A percentile compares a stretch with the other conserved stretches of the same genome.
phyloP scores from a whole-genome alignment of 1,284 basidiomycete genomes.

The Butyriboletus appendiculatus region DNA sequence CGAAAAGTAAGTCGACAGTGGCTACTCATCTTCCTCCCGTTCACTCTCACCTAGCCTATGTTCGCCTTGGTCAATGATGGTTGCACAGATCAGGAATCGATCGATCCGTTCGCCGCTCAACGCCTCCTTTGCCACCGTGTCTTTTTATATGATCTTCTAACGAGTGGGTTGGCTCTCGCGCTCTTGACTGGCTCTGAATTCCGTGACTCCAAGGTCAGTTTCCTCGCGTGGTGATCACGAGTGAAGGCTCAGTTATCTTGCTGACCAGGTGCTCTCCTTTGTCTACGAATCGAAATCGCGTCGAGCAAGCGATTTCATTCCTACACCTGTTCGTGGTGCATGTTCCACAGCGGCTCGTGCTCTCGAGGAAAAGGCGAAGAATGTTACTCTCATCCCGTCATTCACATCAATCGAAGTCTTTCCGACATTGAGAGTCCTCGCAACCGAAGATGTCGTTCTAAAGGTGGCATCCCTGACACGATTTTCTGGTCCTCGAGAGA shows the following conservation, averaged over 20 bases:
- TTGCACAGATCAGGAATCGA: conserved; percentile 28
- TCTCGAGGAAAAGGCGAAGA: conserved; percentile 6
- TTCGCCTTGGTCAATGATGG: conserved; percentile 63
- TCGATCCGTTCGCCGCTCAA: conserved; percentile 24
- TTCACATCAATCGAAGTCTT: background rate
- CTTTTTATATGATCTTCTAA: conserved; percentile 50
- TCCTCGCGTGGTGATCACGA: background rate
- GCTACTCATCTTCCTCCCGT: background rate
- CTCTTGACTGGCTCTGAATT: conserved; percentile 55
- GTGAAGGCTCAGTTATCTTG: background rate
- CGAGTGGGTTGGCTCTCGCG: conserved; percentile 51
- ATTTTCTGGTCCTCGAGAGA: conserved; percentile 4
- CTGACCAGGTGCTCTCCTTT: conserved; percentile 46
- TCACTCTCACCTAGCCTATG: conserved; percentile 53
- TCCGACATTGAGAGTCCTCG: background rate
- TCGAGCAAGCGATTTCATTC: conserved; percentile 7
- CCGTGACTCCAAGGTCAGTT: conserved; percentile 59
- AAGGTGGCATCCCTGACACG: conserved; percentile 9
- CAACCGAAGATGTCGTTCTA: conserved; percentile 5
- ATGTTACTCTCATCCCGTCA: background rate
- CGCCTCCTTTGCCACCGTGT: conserved; percentile 48
- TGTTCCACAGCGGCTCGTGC: conserved; percentile 1
- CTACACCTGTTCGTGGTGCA: conserved; percentile 10
- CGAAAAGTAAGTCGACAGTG: conserved; percentile 39
- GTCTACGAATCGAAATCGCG: conserved; percentile 42